Percentiles rank a stretch among this genome's conserved stretches.
Conservation (phyloP, 2,329 filamentous ascomycete genomes). For the Diplodia sapinea region DNA sequence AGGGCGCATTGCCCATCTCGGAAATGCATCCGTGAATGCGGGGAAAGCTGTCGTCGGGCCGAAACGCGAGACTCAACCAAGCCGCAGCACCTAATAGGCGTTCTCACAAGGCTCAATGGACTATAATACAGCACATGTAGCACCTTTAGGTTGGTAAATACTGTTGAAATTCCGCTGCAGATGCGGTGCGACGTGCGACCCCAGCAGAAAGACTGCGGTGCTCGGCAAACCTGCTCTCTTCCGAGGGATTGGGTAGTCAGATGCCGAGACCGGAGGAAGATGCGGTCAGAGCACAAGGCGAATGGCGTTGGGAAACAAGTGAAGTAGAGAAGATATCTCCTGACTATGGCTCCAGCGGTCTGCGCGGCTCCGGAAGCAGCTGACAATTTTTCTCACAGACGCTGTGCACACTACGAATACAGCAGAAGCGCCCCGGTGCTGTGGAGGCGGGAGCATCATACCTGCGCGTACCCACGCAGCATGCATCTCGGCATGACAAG, state of each 20-base stretch:
- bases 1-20: conserved; percentile 8
- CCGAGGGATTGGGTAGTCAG: conserved; percentile 2
- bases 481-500: conserved; percentile 24
- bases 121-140: neutral
- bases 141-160: neutral
- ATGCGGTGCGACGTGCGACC: neutral
- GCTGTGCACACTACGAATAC: conserved; percentile 16
- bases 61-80: conserved; percentile 11
- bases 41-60: conserved; percentile 4
- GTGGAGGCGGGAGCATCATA: conserved; percentile 20
- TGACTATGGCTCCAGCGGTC: conserved; percentile 7
- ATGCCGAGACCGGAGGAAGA: neutral
- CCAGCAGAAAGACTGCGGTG: neutral
- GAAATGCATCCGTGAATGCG: conserved; percentile 5
- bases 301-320: neutral
- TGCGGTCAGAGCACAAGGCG: neutral
- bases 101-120: neutral
- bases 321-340: conserved; percentile 22
- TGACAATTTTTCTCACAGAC: conserved; percentile 14
- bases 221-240: conserved; percentile 6
- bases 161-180: neutral
- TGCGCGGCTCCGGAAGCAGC: conserved; percentile 26
- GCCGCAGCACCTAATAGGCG: neutral
- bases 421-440: conserved; percentile 8
- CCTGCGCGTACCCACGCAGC: conserved; percentile 3